These are phyloP conservation scores for Raffaelea ambrosiae DNA, from an alignment of 2,329 filamentous ascomycete genomes.

Conservation along the genomic window DNA sequence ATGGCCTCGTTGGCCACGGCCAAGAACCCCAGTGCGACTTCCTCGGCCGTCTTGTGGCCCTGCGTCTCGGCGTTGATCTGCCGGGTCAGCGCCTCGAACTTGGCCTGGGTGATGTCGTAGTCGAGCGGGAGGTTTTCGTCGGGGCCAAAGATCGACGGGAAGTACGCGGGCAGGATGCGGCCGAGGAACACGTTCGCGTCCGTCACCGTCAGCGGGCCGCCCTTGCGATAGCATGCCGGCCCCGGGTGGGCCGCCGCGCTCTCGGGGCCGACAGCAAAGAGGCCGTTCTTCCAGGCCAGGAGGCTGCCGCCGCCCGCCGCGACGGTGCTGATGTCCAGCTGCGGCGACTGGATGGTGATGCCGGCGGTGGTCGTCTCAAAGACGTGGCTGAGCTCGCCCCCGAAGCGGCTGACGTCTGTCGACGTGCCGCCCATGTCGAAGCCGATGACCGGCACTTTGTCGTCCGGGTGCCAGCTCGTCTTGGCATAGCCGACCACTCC, in stretches of 20 bases:
- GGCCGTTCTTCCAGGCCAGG: constrained; percentile 61
- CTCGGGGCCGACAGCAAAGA: constrained; percentile 64
- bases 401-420: constrained; percentile 10
- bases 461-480: constrained; percentile 27
- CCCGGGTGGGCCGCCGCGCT: constrained; percentile 58
- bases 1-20: constrained; percentile 69
- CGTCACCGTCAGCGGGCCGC: constrained; percentile 57
- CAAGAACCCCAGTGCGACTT: constrained; percentile 40
- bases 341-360: constrained; percentile 84
- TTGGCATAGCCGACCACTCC: constrained; percentile 66
- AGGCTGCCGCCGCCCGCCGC: constrained; percentile 70
- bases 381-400: constrained; percentile 56
- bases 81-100: constrained; percentile 68
- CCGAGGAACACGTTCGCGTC: constrained; percentile 60
- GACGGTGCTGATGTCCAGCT: constrained; percentile 90
- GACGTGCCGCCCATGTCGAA: constrained; percentile 9
- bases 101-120: constrained; percentile 56
- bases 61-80: constrained; percentile 51
- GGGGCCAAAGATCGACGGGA: constrained; percentile 60
- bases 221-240: constrained; percentile 61
- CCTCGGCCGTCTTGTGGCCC: constrained; percentile 61
- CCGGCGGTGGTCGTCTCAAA: constrained; percentile 65
- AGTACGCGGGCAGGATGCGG: constrained; percentile 45
- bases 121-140: constrained; percentile 47
- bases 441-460: background rate